Percentiles rank a stretch among this genome's conserved stretches.
phyloP scores from a whole-genome alignment of 495 filamentous ascomycete species.

The Penicillium nucicola region DNA sequence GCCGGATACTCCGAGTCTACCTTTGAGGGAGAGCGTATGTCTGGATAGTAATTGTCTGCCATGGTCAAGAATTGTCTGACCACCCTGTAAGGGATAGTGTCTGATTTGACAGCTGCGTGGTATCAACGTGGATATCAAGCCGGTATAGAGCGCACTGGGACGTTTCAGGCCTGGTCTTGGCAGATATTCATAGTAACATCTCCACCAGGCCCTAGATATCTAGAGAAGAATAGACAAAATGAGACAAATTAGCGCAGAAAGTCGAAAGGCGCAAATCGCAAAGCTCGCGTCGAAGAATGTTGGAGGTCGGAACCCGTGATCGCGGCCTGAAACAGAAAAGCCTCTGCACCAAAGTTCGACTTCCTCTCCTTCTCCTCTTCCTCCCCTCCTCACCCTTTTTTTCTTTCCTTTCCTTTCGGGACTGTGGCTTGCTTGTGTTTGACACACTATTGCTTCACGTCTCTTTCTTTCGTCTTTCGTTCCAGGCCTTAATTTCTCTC shows the following conservation, averaged over 20 bases:
- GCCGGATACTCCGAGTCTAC: slow-evolving; percentile 32
- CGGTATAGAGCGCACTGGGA: slow-evolving; percentile 12
- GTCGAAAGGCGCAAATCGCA: neutral
- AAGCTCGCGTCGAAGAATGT: slow-evolving; percentile 12
- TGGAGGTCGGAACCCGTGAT: slow-evolving; percentile 15
- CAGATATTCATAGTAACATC: slow-evolving; percentile 23
- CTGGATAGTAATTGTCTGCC: slow-evolving; percentile 17
- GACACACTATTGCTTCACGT: slow-evolving; percentile 45
- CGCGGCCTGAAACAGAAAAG: slow-evolving; percentile 19
- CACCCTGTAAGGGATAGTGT: neutral
- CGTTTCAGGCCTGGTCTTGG: slow-evolving; percentile 19
- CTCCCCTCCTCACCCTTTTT: slow-evolving; percentile 17
- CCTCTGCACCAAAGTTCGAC: slow-evolving; percentile 19
- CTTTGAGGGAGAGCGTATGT: slow-evolving; percentile 12
- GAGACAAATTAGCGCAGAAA: neutral
- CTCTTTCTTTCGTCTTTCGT: slow-evolving; percentile 46
- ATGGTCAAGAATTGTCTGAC: slow-evolving; percentile 8
- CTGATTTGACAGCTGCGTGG: no score
- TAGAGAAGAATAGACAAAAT: slow-evolving; percentile 2
- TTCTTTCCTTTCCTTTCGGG: slow-evolving; percentile 27
- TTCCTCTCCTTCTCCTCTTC: slow-evolving; percentile 8
- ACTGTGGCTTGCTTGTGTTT: slow-evolving; percentile 43
- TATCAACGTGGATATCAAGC: slow-evolving; percentile 9
- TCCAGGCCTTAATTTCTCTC: slow-evolving; percentile 22
- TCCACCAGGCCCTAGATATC: slow-evolving; percentile 13